These are phyloP conservation scores for Paralagenidium karlingii DNA, from an alignment of 352 stramenopile genomes.

Conservation along the genomic window DNA sequence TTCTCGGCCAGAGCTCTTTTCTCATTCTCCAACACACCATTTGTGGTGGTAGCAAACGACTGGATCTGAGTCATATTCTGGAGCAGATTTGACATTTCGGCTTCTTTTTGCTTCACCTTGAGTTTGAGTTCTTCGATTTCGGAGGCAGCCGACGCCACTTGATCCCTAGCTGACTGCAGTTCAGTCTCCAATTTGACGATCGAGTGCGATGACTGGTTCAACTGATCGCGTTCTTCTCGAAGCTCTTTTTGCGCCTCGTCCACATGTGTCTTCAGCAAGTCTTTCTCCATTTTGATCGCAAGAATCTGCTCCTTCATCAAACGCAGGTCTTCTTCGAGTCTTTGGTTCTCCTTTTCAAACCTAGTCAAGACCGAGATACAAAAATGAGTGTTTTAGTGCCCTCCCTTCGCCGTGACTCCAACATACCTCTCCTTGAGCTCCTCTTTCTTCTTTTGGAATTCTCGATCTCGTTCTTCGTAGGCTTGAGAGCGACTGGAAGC, in stretches of 20 bases:
- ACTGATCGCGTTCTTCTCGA: too few relatives aligned
- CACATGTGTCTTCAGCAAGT: too few relatives aligned
- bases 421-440: not conserved
- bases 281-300: too few relatives aligned
- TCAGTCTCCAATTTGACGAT: too few relatives aligned
- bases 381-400: constrained; percentile 1
- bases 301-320: too few relatives aligned
- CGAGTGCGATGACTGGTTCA: too few relatives aligned
- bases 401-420: not conserved
- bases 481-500: too few relatives aligned
- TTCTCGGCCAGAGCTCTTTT: constrained; percentile 1
- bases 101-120: constrained; percentile 2
- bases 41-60: constrained; percentile 2
- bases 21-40: constrained; percentile 1
- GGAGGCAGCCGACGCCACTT: too few relatives aligned
- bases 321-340: too few relatives aligned
- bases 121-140: constrained; percentile 1
- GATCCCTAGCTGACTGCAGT: too few relatives aligned
- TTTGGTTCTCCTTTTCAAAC: not conserved
- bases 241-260: too few relatives aligned
- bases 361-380: too few relatives aligned
- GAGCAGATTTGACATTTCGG: not conserved
- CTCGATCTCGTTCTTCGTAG: not conserved
- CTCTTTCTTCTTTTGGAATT: not conserved
- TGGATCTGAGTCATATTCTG: not conserved